Conservation (phyloP, 2,329 filamentous ascomycete species). For the Tolypocladium cylindrosporum region DNA sequence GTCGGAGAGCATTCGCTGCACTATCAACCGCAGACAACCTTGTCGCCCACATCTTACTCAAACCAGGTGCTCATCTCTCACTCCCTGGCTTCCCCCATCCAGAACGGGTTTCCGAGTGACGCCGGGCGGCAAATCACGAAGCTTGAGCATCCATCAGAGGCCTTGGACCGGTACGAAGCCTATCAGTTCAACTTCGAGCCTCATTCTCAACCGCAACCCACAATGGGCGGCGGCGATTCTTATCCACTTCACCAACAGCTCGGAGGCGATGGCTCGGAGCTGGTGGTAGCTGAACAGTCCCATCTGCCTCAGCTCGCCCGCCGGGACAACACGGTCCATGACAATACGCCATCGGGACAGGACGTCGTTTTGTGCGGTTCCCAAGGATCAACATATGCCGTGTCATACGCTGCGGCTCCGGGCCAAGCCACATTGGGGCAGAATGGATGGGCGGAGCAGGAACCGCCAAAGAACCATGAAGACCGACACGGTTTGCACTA, state of each 20-base stretch:
- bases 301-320: neutral
- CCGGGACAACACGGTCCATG: neutral
- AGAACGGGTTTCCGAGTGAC: neutral
- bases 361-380: neutral
- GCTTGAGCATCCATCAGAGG: neutral
- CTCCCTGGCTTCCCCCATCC: neutral
- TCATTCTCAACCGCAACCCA: neutral
- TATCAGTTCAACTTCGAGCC: neutral
- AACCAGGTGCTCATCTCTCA: neutral
- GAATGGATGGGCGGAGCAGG: neutral
- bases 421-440: neutral
- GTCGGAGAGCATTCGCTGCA: neutral
- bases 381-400: neutral
- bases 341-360: neutral
- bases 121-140: neutral
- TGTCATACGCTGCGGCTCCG: neutral
- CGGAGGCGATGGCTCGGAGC: too few relatives aligned
- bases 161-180: neutral
- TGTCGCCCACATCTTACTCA: neutral
- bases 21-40: neutral
- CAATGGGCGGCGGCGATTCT: constrained; percentile 1
- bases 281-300: neutral
- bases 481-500: neutral
- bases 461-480: neutral
- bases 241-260: neutral